Evolutionary conservation across 495 filamentous ascomycete genomes (phyloP), one percentile per base, ranked within the genome.

Genomic region (Neurospora discreta): DNA sequence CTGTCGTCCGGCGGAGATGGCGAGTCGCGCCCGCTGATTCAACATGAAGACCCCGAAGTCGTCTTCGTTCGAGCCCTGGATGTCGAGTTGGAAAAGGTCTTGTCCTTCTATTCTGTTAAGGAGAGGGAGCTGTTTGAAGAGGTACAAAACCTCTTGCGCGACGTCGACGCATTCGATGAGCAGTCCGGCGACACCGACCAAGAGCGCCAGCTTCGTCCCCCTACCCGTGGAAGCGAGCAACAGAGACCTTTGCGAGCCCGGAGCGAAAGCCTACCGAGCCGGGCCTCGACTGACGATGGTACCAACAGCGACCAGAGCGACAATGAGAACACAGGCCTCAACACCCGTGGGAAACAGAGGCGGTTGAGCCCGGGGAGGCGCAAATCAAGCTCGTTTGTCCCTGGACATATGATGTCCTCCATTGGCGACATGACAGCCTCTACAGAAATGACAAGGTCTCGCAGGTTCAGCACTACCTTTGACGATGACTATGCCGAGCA

Each of bases 11-110:
- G 78, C 11, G 78, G 83, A 42, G 95, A 98, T 81, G 87, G 88
- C 70, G 95, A 99, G 83, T 89, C 89, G 16, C 91, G 93, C 15
- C 95, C 95, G 3, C 86, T 98, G 30, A 89, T 99, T 69, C 87
- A 86, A 60, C 81, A 80, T 44, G 81, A 87, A 69, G 90, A 97
- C 74, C 89, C 93, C 39, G 94, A 98, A 80, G 81, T 84, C 18
- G 82, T 93, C 71, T 99, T 98, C 76, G 84, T 84, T 68, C 88
- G 89, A 70, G 90, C 93, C 39, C 86, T 99, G 10, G 95, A 98
- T 80, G 85, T 89, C 3, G 95, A 98, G 78, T 82, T 99, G 70
- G 93, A 98, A 80, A 98, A 97, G 84, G 91, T 98, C 70, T 91
- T 88, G 77, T 91, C 90, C 2, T 99, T 98, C 81, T 98, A 93